phyloP scores from a whole-genome alignment of 208 protist genomes.

The Acanthamoeba polyphaga region DNA sequence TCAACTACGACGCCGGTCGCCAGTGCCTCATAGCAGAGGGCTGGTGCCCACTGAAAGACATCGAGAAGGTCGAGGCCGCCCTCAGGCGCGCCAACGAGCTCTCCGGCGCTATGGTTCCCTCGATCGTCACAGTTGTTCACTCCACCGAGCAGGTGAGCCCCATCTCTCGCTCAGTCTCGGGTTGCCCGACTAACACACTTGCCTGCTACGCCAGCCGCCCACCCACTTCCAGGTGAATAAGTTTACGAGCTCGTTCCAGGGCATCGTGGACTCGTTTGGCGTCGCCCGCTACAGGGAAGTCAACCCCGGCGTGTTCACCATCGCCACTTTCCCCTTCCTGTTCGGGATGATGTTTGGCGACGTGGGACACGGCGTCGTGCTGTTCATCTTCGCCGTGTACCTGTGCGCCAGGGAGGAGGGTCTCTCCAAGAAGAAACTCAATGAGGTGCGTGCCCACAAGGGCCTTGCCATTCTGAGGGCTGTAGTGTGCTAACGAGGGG shows the following conservation, averaged over 20 bases:
- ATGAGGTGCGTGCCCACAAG: too few relatives aligned
- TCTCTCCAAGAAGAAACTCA: slow-evolving; percentile 92
- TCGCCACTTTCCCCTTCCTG: slow-evolving; percentile 99
- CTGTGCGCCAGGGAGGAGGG: slow-evolving; percentile 92
- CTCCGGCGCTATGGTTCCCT: slow-evolving; percentile 92
- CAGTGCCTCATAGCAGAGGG: slow-evolving; percentile 94
- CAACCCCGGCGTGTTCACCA: slow-evolving; percentile 94
- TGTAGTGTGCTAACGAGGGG: too few relatives aligned
- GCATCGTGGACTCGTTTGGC: slow-evolving; percentile 98
- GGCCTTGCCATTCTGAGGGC: too few relatives aligned
- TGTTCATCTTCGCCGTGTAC: slow-evolving; percentile 92
- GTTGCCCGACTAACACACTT: too few relatives aligned
- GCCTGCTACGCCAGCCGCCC: slow-evolving; percentile 90
- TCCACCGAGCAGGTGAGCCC: too few relatives aligned
- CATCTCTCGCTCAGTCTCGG: too few relatives aligned
- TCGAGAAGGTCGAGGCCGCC: slow-evolving; percentile 90
- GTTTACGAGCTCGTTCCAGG: slow-evolving; percentile 97
- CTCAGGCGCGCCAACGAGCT: slow-evolving; percentile 92
- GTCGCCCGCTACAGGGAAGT: slow-evolving; percentile 93
- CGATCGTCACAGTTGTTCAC: slow-evolving; percentile 94
- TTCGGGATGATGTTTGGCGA: slow-evolving; percentile 99
- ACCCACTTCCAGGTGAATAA: slow-evolving; percentile 98
- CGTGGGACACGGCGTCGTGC: slow-evolving; percentile 97
- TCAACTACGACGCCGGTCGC: slow-evolving; percentile 94
- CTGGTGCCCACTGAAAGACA: slow-evolving; percentile 81